Percentiles rank a stretch among this genome's conserved stretches.
phyloP scores from a whole-genome alignment of 371 early-diverging fungal genomes.

The Mortierella sp. region DNA sequence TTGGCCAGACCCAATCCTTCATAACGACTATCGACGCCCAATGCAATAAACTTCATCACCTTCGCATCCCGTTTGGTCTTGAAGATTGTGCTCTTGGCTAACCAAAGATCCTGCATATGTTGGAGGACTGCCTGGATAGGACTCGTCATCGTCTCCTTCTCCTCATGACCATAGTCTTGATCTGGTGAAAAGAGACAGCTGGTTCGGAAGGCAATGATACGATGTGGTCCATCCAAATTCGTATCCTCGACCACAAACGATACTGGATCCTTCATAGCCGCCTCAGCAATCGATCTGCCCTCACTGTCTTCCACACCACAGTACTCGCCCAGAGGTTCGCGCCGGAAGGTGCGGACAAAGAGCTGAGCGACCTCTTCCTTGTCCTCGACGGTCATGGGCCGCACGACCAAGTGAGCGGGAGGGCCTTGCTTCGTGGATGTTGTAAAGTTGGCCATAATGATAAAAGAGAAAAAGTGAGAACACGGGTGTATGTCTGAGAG shows the following conservation, averaged over 20 bases:
- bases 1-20: conserved; percentile 50
- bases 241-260: conserved; percentile 52
- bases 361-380: conserved; percentile 25
- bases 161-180: not conserved
- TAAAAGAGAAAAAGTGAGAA: not conserved
- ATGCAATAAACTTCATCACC: conserved; percentile 50
- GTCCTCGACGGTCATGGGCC: conserved; percentile 34
- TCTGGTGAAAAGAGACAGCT: conserved; percentile 15
- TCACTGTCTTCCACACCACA: conserved; percentile 19
- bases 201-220: conserved; percentile 38
- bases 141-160: conserved; percentile 4
- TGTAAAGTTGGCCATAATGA: not conserved
- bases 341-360: conserved; percentile 33
- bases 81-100: conserved; percentile 25
- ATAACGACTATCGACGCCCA: conserved; percentile 31
- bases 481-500: not conserved
- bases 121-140: conserved; percentile 30
- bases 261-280: conserved; percentile 29
- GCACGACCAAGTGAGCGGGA: conserved; percentile 32
- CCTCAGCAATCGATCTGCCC: conserved; percentile 12
- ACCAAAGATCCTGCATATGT: conserved; percentile 35
- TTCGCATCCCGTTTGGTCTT: conserved; percentile 28
- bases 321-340: conserved; percentile 43
- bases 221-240: conserved; percentile 11
- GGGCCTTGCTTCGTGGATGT: conserved; percentile 4